These are phyloP conservation scores for Gastrolobium bilobum DNA, from an alignment of 306 rosid species.

Conservation along the genomic window DNA sequence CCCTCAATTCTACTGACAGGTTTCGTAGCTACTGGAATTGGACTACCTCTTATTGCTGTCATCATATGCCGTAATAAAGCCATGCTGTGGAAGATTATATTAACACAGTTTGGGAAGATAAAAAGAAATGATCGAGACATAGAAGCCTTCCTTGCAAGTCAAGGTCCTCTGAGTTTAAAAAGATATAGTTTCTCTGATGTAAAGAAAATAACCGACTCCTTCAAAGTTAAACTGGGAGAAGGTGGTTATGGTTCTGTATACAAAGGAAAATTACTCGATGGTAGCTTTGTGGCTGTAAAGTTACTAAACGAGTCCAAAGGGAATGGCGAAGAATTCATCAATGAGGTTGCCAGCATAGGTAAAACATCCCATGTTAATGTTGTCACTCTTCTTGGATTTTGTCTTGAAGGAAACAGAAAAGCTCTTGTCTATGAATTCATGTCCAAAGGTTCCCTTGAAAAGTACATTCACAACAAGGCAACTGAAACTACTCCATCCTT, in stretches of 20 bases:
- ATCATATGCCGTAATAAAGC: conserved; percentile 54
- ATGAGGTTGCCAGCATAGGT: conserved; percentile 66
- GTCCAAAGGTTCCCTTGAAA: conserved; percentile 56
- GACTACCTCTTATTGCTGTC: conserved; percentile 57
- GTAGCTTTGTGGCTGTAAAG: conserved; percentile 56
- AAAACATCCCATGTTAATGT: conserved; percentile 59
- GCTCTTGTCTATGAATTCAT: conserved; percentile 54
- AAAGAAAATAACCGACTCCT: conserved; percentile 59
- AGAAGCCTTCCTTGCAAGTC: conserved; percentile 54
- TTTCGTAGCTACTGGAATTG: conserved; percentile 53
- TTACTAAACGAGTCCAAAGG: conserved; percentile 54
- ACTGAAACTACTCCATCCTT: neutral
- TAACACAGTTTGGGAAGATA: conserved; percentile 11
- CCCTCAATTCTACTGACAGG: conserved; percentile 39
- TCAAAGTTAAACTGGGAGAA: conserved; percentile 56
- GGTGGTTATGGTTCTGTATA: conserved; percentile 70
- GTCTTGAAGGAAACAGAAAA: conserved; percentile 49
- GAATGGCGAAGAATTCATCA: conserved; percentile 63
- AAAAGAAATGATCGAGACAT: conserved; percentile 39
- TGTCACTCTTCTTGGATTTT: conserved; percentile 55
- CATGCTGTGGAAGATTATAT: conserved; percentile 44
- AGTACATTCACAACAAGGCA: conserved; percentile 43
- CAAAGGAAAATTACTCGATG: conserved; percentile 53
- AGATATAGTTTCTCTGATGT: conserved; percentile 54
- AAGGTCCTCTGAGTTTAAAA: conserved; percentile 47